Evolutionary conservation across 805 yeast genomes (phyloP).

Genomic region (Priceomyces medius): DNA sequence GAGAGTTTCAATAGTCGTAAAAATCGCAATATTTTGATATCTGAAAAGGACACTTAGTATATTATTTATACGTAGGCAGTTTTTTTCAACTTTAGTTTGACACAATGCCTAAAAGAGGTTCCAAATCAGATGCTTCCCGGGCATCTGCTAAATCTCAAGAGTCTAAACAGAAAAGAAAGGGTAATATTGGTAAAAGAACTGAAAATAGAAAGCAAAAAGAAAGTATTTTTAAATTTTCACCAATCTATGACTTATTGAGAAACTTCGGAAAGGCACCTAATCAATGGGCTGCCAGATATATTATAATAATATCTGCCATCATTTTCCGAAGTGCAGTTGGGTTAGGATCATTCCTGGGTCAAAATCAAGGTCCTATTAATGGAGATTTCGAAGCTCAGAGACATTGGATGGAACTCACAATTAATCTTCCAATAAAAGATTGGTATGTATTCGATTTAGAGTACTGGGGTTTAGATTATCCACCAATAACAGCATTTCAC

Average conservation of each 20-base stretch:
- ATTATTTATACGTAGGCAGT: too few species aligned
- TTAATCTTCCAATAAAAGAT: slow-evolving; percentile 61
- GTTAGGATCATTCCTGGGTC: slow-evolving; percentile 84
- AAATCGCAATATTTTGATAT: not conserved
- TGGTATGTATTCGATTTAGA: slow-evolving; percentile 91
- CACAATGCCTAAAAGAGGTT: slow-evolving; percentile 1
- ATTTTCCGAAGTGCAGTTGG: slow-evolving; percentile 84
- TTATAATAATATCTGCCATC: slow-evolving; percentile 68
- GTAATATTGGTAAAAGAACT: not conserved
- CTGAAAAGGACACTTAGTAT: not conserved
- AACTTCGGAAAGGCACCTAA: slow-evolving; percentile 79
- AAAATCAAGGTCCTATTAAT: slow-evolving; percentile 66
- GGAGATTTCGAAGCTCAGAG: slow-evolving; percentile 99
- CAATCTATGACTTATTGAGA: slow-evolving; percentile 72
- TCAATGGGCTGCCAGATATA: slow-evolving; percentile 88
- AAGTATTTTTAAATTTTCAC: slow-evolving; percentile 41
- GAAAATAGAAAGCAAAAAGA: slow-evolving; percentile 1
- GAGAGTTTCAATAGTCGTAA: not conserved
- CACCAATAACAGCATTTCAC: slow-evolving; percentile 94
- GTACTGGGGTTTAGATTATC: slow-evolving; percentile 97
- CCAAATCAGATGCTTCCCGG: not conserved
- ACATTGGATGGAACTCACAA: slow-evolving; percentile 95
- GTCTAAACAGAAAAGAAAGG: not conserved
- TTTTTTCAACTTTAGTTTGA: not conserved
- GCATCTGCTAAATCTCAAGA: not conserved